These are phyloP conservation scores for Musa balbisiana DNA, from an alignment of 202 grass and related monocot genomes.

Conservation along the genomic window DNA sequence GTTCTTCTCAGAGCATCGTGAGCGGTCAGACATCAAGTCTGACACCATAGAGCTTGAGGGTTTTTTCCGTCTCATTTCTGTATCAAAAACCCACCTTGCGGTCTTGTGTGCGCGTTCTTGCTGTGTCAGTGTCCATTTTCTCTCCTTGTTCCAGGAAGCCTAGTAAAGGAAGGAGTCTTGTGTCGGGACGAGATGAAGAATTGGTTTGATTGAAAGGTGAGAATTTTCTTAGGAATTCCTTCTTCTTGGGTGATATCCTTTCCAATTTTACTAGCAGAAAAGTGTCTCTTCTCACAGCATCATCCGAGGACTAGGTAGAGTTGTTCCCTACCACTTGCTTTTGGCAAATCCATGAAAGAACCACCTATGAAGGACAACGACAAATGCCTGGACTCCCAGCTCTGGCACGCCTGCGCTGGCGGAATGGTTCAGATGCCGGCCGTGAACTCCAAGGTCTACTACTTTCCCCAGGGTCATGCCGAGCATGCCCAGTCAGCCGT, in stretches of 20 bases:
- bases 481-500: slow-evolving; percentile 49
- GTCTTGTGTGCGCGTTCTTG: too few relatives aligned
- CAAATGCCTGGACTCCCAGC: slow-evolving; percentile 41
- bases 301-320: not conserved
- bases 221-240: not conserved
- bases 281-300: not conserved
- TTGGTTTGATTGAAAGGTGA: not conserved
- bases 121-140: not conserved
- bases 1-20: too few relatives aligned
- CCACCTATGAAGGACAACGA: slow-evolving; percentile 31
- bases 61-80: too few relatives aligned
- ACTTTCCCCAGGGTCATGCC: slow-evolving; percentile 91
- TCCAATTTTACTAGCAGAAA: too few relatives aligned
- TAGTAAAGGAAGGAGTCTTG: not conserved
- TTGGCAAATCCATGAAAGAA: not conserved
- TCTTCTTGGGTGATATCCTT: not conserved
- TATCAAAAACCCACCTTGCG: too few relatives aligned
- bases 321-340: not conserved
- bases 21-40: too few relatives aligned
- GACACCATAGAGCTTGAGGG: too few relatives aligned
- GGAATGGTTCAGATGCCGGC: slow-evolving; percentile 68
- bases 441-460: slow-evolving; percentile 72
- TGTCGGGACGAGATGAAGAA: not conserved
- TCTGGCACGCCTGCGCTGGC: slow-evolving; percentile 84
- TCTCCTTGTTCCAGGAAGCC: not conserved